A percentile compares a stretch with the other conserved stretches of the same genome.
Conservation (phyloP, 345 rosid species). For the Acer campestre region DNA sequence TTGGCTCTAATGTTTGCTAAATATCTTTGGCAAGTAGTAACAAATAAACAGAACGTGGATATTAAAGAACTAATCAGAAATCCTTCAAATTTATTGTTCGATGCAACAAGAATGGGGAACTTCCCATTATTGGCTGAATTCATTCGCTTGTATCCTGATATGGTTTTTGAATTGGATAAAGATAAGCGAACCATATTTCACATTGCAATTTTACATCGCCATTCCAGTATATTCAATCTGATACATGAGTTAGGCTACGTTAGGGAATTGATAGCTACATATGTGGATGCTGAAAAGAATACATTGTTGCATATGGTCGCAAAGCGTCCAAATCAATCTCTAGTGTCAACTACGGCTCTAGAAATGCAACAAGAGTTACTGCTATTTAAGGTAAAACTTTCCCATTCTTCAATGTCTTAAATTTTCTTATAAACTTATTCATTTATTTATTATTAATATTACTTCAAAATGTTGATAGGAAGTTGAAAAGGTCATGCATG, state of each 20-base stretch:
- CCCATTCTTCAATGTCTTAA: no score
- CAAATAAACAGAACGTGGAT: background rate
- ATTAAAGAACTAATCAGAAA: background rate
- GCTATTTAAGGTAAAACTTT: background rate
- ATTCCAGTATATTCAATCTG: slow-evolving; percentile 14
- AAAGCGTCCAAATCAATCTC: background rate
- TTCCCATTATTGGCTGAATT: background rate
- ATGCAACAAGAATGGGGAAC: background rate
- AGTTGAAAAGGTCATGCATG: no score
- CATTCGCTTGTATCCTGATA: slow-evolving; percentile 17
- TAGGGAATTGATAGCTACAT: slow-evolving; percentile 13
- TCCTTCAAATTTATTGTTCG: background rate
- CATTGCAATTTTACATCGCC: slow-evolving; percentile 23
- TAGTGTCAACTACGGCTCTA: background rate
- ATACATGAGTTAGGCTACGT: slow-evolving; percentile 20
- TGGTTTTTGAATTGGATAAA: slow-evolving; percentile 12
- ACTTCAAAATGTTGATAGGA: no score
- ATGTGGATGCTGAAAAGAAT: background rate
- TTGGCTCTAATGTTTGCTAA: no score
- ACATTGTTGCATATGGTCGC: background rate
- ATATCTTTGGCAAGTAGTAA: no score
- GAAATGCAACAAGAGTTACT: background rate
- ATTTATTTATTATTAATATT: no score
- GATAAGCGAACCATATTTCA: slow-evolving; percentile 23
- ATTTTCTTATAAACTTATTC: no score